These are phyloP conservation scores for Trypanosoma brucei DNA, from an alignment of 208 protist species.

Conservation along the genomic window DNA sequence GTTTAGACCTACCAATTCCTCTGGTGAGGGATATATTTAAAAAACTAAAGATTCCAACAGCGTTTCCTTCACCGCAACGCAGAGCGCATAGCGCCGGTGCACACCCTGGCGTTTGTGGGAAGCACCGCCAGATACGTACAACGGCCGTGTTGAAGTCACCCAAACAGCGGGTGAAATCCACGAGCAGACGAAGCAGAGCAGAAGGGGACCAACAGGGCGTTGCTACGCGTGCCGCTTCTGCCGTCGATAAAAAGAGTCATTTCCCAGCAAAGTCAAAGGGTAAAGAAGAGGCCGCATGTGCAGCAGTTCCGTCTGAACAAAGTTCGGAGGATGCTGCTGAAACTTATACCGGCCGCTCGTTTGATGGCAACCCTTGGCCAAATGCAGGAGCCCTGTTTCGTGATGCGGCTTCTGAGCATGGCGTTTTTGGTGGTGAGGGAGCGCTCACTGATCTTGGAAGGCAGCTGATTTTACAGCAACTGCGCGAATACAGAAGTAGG, in stretches of 20 bases:
- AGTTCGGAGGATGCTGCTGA: slow-evolving; percentile 3
- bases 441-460: slow-evolving; percentile 48
- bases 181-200: background rate
- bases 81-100: background rate
- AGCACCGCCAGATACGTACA: background rate
- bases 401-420: slow-evolving; percentile 37
- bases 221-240: background rate
- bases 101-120: background rate
- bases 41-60: background rate
- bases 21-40: slow-evolving; percentile 15
- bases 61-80: too few species aligned
- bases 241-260: background rate
- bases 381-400: slow-evolving; percentile 12
- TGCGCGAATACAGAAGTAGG: slow-evolving; percentile 30
- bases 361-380: background rate
- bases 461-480: slow-evolving; percentile 64
- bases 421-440: slow-evolving; percentile 27
- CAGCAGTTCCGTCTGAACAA: slow-evolving; percentile 4
- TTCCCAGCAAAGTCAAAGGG: background rate
- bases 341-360: background rate
- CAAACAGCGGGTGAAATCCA: slow-evolving; percentile 1
- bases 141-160: background rate
- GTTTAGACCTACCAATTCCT: background rate
- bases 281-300: background rate
- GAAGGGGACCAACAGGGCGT: too few species aligned